Base-by-base conservation (phyloP, 805 yeast genomes). In the Candida krabiensis region DNA sequence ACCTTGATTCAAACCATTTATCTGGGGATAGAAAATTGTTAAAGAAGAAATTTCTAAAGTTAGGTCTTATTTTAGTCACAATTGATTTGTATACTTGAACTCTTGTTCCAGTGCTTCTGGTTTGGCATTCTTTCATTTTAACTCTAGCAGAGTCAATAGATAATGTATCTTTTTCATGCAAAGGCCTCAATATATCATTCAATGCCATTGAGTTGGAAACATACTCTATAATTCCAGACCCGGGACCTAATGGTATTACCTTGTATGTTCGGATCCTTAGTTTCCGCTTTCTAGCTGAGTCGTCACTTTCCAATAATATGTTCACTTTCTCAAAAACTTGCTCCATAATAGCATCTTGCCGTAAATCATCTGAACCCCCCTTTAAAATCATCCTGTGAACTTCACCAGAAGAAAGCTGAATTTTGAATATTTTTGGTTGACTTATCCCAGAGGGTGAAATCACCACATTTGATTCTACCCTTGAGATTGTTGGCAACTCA, bases 341-440 rank as follows among this genome's bases (percentile, higher is more conserved):
- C 58, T 91, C 95, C 99, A 93, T 95, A 40, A 93, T 87, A 0
- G 96, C 86, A 63, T 93, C 99, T 62, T 95, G 99, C 35, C 98
- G 68, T 36, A 93, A 66, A 62, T 93, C 99, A 63, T 93, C 99
- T 8, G 86, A 74, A 5, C 95, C 89, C 18, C 87, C 87, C 56
- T 93, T 93, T 47, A 90, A 64, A 14, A 93, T 66, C 55, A 83
- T 72, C 39, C 69, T 77, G 42, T 77, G 82, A 0, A 40, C 52
- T 0, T 60, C 46, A 0, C 98, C 98, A 52, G 79, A 73, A 0
- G 80, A 69, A 12, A 81, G 60, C 0, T 32, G 35, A 36, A 86
- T 64, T 1, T 64, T 72, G 35, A 82, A 69, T 35, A 95, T 83
- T 55, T 91, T 91, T 0, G 99, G 99, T 43, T 80, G 71, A 45